Percentiles rank a stretch among this genome's conserved stretches.
These are phyloP conservation scores for Metarhizium guizhouense DNA, from an alignment of 2,329 filamentous ascomycete genomes.

Conservation along the genomic window DNA sequence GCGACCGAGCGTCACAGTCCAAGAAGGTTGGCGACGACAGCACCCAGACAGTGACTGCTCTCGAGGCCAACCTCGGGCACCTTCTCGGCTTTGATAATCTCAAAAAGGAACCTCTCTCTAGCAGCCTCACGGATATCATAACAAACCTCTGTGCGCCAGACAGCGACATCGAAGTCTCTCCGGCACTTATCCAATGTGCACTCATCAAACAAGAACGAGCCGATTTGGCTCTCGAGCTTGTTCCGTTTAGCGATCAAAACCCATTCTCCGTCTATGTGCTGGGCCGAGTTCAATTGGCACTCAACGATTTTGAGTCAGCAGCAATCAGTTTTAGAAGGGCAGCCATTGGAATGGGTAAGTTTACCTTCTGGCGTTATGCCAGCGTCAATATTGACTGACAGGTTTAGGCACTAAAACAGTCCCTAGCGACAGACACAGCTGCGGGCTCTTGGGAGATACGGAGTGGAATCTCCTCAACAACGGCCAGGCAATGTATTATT, in stretches of 20 bases:
- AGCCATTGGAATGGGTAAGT: slow-evolving; percentile 72
- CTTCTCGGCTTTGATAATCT: slow-evolving; percentile 52
- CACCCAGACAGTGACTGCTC: slow-evolving; percentile 42
- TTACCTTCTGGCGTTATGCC: not conserved
- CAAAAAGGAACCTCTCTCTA: slow-evolving; percentile 41
- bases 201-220: slow-evolving; percentile 50
- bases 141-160: slow-evolving; percentile 55
- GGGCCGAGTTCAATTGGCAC: slow-evolving; percentile 66
- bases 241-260: slow-evolving; percentile 45
- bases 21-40: slow-evolving; percentile 36
- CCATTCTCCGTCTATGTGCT: slow-evolving; percentile 73
- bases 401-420: slow-evolving; percentile 34
- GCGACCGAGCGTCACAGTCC: slow-evolving; percentile 23
- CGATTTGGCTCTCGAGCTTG: slow-evolving; percentile 50
- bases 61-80: slow-evolving; percentile 52
- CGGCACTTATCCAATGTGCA: slow-evolving; percentile 52
- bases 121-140: slow-evolving; percentile 57
- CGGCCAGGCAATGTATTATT: slow-evolving; percentile 76
- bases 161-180: slow-evolving; percentile 56
- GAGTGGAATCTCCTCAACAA: slow-evolving; percentile 62
- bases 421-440: slow-evolving; percentile 45
- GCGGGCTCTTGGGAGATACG: slow-evolving; percentile 63
- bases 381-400: slow-evolving; percentile 1
- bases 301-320: slow-evolving; percentile 65
- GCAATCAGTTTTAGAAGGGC: slow-evolving; percentile 72